Conservation (phyloP, 495 filamentous ascomycete species). For the Penicillium longicatenatum region DNA sequence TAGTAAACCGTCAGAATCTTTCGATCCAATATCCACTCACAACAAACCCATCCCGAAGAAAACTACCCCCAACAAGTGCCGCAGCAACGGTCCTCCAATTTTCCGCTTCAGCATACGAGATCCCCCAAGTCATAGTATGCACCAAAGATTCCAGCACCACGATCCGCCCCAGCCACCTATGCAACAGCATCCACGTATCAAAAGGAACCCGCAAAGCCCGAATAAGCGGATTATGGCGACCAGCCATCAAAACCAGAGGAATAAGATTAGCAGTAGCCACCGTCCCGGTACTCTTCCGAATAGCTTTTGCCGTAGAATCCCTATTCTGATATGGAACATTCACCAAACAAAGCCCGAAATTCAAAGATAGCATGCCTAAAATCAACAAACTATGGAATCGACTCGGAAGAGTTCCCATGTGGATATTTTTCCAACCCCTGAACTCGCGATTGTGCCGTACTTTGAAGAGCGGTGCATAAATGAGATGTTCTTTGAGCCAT, state of each 20-base stretch:
- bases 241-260: constrained; percentile 66
- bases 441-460: constrained; percentile 87
- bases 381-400: constrained; percentile 79
- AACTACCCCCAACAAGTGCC: constrained; percentile 50
- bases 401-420: constrained; percentile 83
- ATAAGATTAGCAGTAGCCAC: constrained; percentile 80
- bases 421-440: constrained; percentile 71
- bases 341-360: constrained; percentile 74
- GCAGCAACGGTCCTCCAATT: constrained; percentile 63
- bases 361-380: constrained; percentile 69
- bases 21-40: constrained; percentile 33
- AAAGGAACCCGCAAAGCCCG: constrained; percentile 66
- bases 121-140: constrained; percentile 65
- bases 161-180: constrained; percentile 78
- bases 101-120: constrained; percentile 61
- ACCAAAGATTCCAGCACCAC: constrained; percentile 65
- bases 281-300: constrained; percentile 74
- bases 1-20: constrained; percentile 12
- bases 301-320: constrained; percentile 48
- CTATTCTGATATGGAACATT: constrained; percentile 59
- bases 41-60: constrained; percentile 59
- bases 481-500: constrained; percentile 73
- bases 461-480: constrained; percentile 81
- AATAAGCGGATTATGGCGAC: constrained; percentile 71
- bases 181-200: constrained; percentile 78